Conservation (phyloP, 2,329 filamentous ascomycete genomes). For the Didymella sp. region DNA sequence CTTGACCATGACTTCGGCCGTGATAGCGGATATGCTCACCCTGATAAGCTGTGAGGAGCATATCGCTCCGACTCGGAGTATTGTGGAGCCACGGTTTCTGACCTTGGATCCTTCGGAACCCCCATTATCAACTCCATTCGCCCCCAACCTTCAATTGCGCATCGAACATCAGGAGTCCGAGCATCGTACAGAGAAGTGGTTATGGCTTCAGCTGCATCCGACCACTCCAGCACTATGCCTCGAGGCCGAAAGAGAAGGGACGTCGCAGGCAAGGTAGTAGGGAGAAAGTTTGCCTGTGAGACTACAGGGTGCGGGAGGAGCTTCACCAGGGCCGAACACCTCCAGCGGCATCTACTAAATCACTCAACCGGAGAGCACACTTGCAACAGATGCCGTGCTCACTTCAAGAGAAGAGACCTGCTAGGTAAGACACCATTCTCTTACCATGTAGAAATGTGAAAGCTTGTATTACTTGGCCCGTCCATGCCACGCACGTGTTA, state of each 20-base stretch:
- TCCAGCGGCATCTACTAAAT: conserved; percentile 94
- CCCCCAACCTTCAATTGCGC: conserved; percentile 42
- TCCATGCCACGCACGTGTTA: background rate
- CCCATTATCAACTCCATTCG: conserved; percentile 35
- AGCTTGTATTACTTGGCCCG: background rate
- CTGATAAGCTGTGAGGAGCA: conserved; percentile 22
- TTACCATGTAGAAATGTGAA: background rate
- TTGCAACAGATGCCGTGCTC: conserved; percentile 65
- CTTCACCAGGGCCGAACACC: conserved; percentile 92
- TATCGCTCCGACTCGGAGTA: conserved; percentile 18
- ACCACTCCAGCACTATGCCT: conserved; percentile 50
- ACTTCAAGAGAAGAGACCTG: conserved; percentile 67
- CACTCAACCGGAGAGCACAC: conserved; percentile 67
- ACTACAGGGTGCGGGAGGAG: conserved; percentile 88
- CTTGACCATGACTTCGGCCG: conserved; percentile 18
- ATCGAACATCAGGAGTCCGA: conserved; percentile 17
- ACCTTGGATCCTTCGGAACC: conserved; percentile 9
- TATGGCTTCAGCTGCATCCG: conserved; percentile 30
- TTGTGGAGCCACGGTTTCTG: conserved; percentile 3
- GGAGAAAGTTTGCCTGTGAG: conserved; percentile 71
- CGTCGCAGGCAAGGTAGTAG: conserved; percentile 49
- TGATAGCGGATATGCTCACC: conserved; percentile 24
- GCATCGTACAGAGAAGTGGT: conserved; percentile 2
- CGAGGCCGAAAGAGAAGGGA: conserved; percentile 70
- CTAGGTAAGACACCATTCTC: conserved; percentile 54